Conservation (phyloP, 257 asterid species). For the Misopates orontium region DNA sequence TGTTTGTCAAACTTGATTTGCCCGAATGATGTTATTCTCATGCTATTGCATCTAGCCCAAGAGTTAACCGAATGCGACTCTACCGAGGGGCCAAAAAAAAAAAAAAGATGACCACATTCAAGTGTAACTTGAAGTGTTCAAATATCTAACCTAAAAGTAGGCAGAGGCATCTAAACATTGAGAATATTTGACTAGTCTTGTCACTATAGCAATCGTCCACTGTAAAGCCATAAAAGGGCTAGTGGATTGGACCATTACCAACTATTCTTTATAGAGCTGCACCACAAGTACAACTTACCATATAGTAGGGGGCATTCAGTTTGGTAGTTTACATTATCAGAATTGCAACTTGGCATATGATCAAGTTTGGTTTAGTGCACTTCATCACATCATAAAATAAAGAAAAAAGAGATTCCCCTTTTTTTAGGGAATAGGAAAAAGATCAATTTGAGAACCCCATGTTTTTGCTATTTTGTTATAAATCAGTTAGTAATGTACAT, state of each 20-base stretch:
- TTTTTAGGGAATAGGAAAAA: background rate
- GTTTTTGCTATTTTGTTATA: background rate
- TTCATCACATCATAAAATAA: background rate
- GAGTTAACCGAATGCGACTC: too few relatives aligned
- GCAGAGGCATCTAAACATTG: background rate
- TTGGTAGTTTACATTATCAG: background rate
- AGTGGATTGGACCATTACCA: conserved; percentile 6
- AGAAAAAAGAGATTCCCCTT: background rate
- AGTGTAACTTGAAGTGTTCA: too few relatives aligned
- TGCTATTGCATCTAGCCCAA: too few relatives aligned
- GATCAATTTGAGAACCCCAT: background rate
- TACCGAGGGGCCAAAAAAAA: too few relatives aligned
- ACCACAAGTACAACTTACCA: conserved; percentile 3
- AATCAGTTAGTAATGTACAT: conserved; percentile 29
- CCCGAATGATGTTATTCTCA: too few relatives aligned
- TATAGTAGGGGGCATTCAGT: conserved; percentile 17
- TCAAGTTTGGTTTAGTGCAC: background rate
- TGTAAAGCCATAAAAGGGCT: background rate
- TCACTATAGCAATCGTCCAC: too few relatives aligned
- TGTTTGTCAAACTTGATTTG: too few relatives aligned
- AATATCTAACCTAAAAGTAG: background rate
- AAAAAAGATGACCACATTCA: too few relatives aligned
- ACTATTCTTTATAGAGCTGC: conserved; percentile 2
- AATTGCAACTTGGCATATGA: background rate
- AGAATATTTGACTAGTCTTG: conserved; percentile 1